These are phyloP conservation scores for Boeremia lycopersici DNA, from an alignment of 2,329 filamentous ascomycete species.

Conservation along the genomic window DNA sequence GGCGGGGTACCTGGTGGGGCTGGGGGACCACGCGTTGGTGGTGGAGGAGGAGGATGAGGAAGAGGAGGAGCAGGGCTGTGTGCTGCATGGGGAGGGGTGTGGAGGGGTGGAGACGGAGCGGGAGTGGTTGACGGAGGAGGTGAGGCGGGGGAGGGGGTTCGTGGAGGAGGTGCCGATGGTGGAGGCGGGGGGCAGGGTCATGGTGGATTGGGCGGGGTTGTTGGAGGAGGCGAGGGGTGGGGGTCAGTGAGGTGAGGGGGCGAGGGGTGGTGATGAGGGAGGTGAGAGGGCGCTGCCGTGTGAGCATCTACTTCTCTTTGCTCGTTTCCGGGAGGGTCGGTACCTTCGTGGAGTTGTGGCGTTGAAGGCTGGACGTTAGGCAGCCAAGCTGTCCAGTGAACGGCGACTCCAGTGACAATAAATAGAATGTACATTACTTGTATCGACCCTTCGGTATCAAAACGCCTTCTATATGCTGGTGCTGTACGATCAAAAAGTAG, in stretches of 20 bases:
- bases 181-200: constrained; percentile 17
- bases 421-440: not conserved
- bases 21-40: constrained; percentile 19
- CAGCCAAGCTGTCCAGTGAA: too few relatives aligned
- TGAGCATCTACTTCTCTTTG: too few relatives aligned
- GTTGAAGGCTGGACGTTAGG: not conserved
- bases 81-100: constrained; percentile 26
- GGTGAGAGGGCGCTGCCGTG: not conserved
- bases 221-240: constrained; percentile 23
- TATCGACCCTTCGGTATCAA: not conserved
- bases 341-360: not conserved
- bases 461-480: constrained; percentile 1
- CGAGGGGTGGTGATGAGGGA: not conserved
- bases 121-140: constrained; percentile 19
- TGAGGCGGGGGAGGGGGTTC: constrained; percentile 16
- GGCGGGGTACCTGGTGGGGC: not conserved
- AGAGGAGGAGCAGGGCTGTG: not conserved
- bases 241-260: not conserved
- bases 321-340: too few relatives aligned
- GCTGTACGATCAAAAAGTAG: constrained; percentile 5
- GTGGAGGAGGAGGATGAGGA: not conserved
- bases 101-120: constrained; percentile 21
- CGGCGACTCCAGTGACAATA: not conserved
- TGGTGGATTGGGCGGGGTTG: constrained; percentile 35
- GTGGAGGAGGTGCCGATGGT: constrained; percentile 25